Evolutionary conservation across 2,329 filamentous ascomycete species (phyloP).

Genomic region (Fusarium sp.): DNA sequence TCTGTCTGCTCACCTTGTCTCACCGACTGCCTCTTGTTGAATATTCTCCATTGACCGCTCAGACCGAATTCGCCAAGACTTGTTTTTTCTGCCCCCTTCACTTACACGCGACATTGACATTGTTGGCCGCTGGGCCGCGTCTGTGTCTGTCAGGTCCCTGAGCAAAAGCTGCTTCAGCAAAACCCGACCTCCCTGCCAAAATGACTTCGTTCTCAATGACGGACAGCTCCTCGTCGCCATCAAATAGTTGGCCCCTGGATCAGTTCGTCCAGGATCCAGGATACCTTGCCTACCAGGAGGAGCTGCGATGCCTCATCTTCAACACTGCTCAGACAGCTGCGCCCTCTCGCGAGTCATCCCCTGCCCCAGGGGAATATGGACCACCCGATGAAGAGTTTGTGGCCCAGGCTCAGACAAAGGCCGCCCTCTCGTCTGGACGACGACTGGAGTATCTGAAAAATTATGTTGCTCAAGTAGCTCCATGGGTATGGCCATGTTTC

Average conservation of each 20-base stretch:
- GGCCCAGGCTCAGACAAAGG: constrained; percentile 37
- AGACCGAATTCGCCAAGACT: not conserved
- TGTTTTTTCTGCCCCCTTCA: not conserved
- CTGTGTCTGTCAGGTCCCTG: not conserved
- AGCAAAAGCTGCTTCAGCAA: not conserved
- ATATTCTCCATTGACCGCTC: not conserved
- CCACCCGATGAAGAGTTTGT: constrained; percentile 32
- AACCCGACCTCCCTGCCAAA: not conserved
- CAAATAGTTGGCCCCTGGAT: constrained; percentile 47
- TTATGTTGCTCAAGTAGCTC: constrained; percentile 64
- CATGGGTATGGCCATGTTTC: constrained; percentile 52
- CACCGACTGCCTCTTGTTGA: not conserved
- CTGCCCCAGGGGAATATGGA: constrained; percentile 36
- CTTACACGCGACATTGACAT: constrained; percentile 1
- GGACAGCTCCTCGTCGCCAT: constrained; percentile 41
- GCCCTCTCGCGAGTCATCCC: constrained; percentile 53
- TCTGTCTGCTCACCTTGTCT: not conserved
- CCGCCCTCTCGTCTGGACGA: constrained; percentile 45
- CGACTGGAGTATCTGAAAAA: constrained; percentile 57
- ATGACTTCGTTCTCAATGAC: constrained; percentile 25
- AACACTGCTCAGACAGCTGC: constrained; percentile 56
- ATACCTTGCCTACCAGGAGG: constrained; percentile 58
- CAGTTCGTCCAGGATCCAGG: constrained; percentile 53
- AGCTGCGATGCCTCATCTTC: constrained; percentile 58
- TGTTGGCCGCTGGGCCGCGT: not conserved